Evolutionary conservation across 306 rosid genomes (phyloP), one percentile per base, ranked within the genome.

Genomic region (Lathyrus sativus): DNA sequence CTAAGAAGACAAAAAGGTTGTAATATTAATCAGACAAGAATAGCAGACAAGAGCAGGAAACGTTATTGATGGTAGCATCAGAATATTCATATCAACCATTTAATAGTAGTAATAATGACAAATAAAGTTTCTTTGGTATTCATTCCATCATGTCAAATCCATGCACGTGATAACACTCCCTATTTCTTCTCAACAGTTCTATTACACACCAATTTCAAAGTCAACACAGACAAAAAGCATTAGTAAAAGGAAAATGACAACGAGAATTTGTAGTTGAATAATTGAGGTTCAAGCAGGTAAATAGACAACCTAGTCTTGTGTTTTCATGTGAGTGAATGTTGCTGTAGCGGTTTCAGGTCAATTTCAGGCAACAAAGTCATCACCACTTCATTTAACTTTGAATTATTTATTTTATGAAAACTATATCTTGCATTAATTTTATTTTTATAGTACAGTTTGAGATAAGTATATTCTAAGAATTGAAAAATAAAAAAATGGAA

Each of bases 81-180:
- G 87, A 87, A 80, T 78, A 80, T 82, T 80, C 83, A 84, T 68
- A 73, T 63, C 81, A 61, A 35, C 35, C 59, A 65, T 55, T 74
- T 63, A 78, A 54, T 62, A 78, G 48, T 73, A 64, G 29, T 65
- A 58, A 14, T 65, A 60, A 61, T 58, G 63, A 75, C 49, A 67
- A 68, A 66, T 70, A 77, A 77, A 79, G 74, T 73, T 64, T 65
- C 75, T 65, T 82, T 33, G 79, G 74, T 41, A 67, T 76, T 71
- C 67, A 71, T 75, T 78, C 76, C 86, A 75, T 82, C 79, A 62
- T 75, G 91, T 84, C 91, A 78, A 84, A 84, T 83, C 90, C 90
- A 86, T 84, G 88, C 91, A 84, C 87, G 91, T 86, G 91, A 84
- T 48, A 42, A 12, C 39, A 42, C 73, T 69, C 72, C 75, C 62